These are phyloP conservation scores for Lipomyces lipofer DNA, from an alignment of 805 yeast genomes.

Conservation along the genomic window DNA sequence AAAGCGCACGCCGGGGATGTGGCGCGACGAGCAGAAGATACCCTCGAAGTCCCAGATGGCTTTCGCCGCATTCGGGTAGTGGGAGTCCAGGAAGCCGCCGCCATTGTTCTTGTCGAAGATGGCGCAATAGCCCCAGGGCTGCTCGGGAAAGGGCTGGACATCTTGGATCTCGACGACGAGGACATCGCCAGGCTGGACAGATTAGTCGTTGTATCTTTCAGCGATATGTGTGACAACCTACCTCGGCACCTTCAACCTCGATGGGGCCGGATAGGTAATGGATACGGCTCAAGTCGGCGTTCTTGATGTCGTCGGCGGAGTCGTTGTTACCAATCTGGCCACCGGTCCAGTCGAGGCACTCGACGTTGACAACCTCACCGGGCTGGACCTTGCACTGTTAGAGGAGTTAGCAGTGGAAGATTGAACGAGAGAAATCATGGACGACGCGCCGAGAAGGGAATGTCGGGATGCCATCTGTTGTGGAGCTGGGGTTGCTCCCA, in stretches of 20 bases:
- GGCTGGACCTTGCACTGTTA: constrained; percentile 40
- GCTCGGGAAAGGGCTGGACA: constrained; percentile 53
- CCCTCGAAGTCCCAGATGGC: constrained; percentile 57
- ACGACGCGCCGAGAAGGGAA: constrained; percentile 43
- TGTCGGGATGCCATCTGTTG: constrained; percentile 57
- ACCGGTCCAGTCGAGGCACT: constrained; percentile 58
- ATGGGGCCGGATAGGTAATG: constrained; percentile 55
- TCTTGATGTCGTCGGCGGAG: constrained; percentile 50
- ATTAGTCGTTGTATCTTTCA: no score
- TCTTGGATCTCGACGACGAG: constrained; percentile 53
- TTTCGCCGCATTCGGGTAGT: constrained; percentile 54
- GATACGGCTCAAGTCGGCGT: constrained; percentile 48
- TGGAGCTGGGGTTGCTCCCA: constrained; percentile 50
- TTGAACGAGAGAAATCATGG: neutral
- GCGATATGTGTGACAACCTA: neutral
- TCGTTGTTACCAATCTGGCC: constrained; percentile 52
- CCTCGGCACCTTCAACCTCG: constrained; percentile 46
- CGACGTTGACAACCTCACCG: constrained; percentile 50
- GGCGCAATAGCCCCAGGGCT: constrained; percentile 57
- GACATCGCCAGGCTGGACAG: constrained; percentile 46
- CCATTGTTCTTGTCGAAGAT: constrained; percentile 52
- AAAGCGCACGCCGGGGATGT: constrained; percentile 52
- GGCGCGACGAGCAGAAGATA: constrained; percentile 51
- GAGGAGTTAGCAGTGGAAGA: neutral
- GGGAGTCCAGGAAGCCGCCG: constrained; percentile 52